Evolutionary conservation across 345 rosid genomes (phyloP).

Genomic region (Eucalyptus brandiana): DNA sequence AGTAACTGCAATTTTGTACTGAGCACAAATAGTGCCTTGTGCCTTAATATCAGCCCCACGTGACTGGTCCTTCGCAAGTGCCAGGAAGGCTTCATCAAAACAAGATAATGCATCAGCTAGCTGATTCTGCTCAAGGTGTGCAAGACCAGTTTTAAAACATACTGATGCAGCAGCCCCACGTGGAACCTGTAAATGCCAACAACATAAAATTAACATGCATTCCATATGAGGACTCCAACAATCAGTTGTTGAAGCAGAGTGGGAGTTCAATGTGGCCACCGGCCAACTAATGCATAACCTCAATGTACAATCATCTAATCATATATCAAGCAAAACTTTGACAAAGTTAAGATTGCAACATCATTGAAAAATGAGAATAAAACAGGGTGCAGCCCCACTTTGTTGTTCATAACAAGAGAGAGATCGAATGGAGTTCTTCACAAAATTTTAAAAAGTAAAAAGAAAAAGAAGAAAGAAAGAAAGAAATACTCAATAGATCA

Average conservation of each 20-base stretch:
- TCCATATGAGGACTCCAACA: background rate
- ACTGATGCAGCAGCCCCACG: conserved; percentile 87
- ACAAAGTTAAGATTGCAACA: background rate
- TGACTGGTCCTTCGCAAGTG: conserved; percentile 91
- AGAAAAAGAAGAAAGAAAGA: background rate
- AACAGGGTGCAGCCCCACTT: background rate
- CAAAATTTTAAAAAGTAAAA: background rate
- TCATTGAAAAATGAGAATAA: background rate
- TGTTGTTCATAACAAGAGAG: background rate
- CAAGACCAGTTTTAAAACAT: conserved; percentile 93
- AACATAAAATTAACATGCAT: background rate
- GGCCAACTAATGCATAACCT: background rate
- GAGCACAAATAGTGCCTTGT: conserved; percentile 97
- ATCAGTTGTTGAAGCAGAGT: background rate
- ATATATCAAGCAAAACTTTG: background rate
- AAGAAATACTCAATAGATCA: background rate
- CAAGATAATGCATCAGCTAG: conserved; percentile 95
- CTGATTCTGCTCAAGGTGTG: conserved; percentile 97
- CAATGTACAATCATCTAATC: background rate
- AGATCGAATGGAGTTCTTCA: background rate
- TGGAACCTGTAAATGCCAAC: conserved; percentile 47
- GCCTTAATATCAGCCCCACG: conserved; percentile 96
- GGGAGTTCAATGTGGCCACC: background rate
- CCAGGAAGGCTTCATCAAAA: conserved; percentile 94
- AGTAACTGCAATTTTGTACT: conserved; percentile 91